Conservation (phyloP, 139 green algal species). For the Chlorella sp. region DNA sequence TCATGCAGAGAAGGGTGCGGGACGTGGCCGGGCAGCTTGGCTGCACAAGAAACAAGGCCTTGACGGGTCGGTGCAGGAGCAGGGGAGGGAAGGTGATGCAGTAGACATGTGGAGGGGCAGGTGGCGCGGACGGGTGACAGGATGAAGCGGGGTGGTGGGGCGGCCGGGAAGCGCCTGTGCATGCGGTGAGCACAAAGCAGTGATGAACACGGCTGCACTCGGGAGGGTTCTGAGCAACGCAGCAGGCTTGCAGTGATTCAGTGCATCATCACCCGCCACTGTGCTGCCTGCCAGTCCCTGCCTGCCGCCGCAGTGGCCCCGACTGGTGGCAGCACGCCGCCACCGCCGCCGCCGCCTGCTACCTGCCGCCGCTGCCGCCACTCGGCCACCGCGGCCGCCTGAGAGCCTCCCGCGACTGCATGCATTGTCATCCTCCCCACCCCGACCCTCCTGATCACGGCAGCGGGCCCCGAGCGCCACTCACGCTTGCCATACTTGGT, state of each 20-base stretch:
- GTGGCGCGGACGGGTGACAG: too few species aligned
- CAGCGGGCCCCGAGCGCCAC: not conserved
- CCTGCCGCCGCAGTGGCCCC: too few species aligned
- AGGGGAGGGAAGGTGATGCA: too few species aligned
- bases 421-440: not conserved
- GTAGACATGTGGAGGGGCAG: too few species aligned
- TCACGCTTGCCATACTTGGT: slow-evolving; percentile 26
- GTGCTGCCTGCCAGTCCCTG: not conserved
- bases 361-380: not conserved
- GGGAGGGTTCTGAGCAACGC: too few species aligned
- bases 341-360: not conserved
- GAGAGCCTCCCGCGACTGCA: not conserved
- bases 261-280: not conserved
- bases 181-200: too few species aligned
- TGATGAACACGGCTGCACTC: too few species aligned
- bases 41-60: too few species aligned
- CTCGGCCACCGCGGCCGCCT: not conserved
- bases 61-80: too few species aligned
- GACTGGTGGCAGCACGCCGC: not conserved
- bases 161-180: too few species aligned
- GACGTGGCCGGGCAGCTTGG: too few species aligned
- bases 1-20: not conserved
- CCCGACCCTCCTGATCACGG: not conserved
- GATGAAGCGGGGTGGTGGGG: too few species aligned
- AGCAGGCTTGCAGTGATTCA: not conserved